Base-by-base conservation (phyloP, 2,329 filamentous ascomycete species). In the Fusarium napiforme region DNA sequence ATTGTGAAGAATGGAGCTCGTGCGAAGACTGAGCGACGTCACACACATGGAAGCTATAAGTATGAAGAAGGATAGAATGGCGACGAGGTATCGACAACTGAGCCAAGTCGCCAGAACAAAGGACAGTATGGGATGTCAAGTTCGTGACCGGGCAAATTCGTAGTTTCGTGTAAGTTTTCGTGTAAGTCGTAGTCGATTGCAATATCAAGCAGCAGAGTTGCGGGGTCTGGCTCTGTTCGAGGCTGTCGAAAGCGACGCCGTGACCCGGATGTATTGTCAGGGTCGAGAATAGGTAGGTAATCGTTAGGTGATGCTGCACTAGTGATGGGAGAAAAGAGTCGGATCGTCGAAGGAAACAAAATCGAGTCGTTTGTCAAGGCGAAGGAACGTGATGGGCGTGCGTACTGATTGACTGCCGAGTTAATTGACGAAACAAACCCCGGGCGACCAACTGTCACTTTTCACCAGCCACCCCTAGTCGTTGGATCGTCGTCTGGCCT, bases 1-100 rank as follows among this genome's bases (percentile, higher is more conserved):
- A 90, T 90, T 80, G 78, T 87, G 85, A 81, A 81, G 83, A 81
- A 83, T 81, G 77, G 81, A 83, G 80, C 83, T 86, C 81, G 81
- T 84, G 75, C 79, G 78, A 77, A 83, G 78, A 80, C 80, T 78
- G 75, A 75, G 75, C 74, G 81, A 78, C 81, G 81, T 83, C 81
- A 84, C 80, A 87, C 84, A 84, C 87, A 89, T 89, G 86, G 85
- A 85, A 83, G 83, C 85, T 84, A 76, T 68, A 74, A 64, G 68
- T 61, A 64, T 57, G 56, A 62, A 46, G 56, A 61, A 53, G 60
- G 67, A 67, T 53, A 60, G 50, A 55, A 62, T 61, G 60, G 56
- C 63, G 58, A 63, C 49, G 36, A 57, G 42, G 60, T 61, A 71
- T 55, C 64, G 62, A 64, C 64, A 43, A 63, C 49, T 60, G 63